Conservation (phyloP, 805 yeast genomes). For the Starmerella asiatica region DNA sequence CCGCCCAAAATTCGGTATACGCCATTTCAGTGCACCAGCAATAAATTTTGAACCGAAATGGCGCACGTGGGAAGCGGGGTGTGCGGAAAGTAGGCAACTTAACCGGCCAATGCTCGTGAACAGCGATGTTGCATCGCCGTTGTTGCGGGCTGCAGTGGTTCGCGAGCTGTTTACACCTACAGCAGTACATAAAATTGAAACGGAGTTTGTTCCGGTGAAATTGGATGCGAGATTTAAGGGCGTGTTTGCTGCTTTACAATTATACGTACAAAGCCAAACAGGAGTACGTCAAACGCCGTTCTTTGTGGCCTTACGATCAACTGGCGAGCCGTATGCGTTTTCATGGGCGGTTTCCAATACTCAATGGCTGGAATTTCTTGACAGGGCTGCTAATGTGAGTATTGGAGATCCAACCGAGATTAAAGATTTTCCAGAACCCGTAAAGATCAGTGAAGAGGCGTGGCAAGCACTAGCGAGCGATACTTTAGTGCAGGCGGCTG, state of each 20-base stretch:
- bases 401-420: no score
- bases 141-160: constrained; percentile 31
- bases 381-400: no score
- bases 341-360: no score
- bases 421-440: no score
- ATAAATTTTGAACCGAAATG: no score
- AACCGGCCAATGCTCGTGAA: constrained; percentile 29
- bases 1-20: no score
- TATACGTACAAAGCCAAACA: constrained; percentile 24
- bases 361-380: no score
- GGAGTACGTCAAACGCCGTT: neutral
- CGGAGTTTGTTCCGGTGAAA: constrained; percentile 27
- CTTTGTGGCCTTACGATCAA: neutral
- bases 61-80: no score
- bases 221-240: constrained; percentile 33
- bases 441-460: constrained; percentile 21
- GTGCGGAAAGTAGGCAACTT: constrained; percentile 7
- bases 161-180: constrained; percentile 24
- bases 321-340: neutral
- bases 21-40: no score
- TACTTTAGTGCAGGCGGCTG: constrained; percentile 3
- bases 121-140: constrained; percentile 30
- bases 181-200: constrained; percentile 25
- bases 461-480: constrained; percentile 25
- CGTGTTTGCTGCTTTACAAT: constrained; percentile 29